Conservation (phyloP, 495 filamentous ascomycete genomes). For the Penicillium herquei region DNA sequence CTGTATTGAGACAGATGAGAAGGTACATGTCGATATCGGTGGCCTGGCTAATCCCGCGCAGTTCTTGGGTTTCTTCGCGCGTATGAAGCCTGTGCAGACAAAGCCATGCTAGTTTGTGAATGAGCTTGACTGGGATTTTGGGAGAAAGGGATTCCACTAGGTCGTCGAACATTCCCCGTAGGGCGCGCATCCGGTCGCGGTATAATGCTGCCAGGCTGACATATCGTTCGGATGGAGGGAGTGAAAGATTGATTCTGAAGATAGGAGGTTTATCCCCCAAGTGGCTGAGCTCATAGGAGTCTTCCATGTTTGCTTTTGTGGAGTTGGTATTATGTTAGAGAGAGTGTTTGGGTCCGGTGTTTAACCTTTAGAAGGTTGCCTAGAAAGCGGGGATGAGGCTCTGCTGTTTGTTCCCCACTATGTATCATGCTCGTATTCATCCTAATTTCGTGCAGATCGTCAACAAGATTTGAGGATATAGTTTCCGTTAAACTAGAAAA, state of each 20-base stretch:
- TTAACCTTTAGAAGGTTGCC: background rate
- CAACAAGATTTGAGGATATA: too few relatives aligned
- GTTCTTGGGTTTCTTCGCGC: constrained; percentile 59
- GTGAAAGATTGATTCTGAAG: constrained; percentile 58
- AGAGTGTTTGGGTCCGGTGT: background rate
- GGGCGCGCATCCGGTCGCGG: constrained; percentile 33
- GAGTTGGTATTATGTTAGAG: background rate
- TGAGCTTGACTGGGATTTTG: constrained; percentile 19
- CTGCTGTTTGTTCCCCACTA: background rate
- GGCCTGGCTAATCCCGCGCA: constrained; percentile 53
- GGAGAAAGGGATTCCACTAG: constrained; percentile 28
- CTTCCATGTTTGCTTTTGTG: constrained; percentile 1
- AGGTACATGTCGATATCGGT: constrained; percentile 57
- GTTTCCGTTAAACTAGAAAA: too few relatives aligned
- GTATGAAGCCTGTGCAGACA: constrained; percentile 50
- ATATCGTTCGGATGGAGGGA: constrained; percentile 56
- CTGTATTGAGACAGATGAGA: constrained; percentile 58
- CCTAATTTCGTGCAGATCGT: background rate
- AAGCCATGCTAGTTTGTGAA: constrained; percentile 40
- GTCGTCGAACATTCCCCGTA: constrained; percentile 51
- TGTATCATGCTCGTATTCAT: background rate
- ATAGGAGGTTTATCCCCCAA: constrained; percentile 25
- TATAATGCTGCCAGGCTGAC: constrained; percentile 45
- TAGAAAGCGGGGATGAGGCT: constrained; percentile 1
- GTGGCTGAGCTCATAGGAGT: background rate